Evolutionary conservation across 352 stramenopile genomes (phyloP), one percentile per base, ranked within the genome.

Genomic region (Phytopythium boreale): DNA sequence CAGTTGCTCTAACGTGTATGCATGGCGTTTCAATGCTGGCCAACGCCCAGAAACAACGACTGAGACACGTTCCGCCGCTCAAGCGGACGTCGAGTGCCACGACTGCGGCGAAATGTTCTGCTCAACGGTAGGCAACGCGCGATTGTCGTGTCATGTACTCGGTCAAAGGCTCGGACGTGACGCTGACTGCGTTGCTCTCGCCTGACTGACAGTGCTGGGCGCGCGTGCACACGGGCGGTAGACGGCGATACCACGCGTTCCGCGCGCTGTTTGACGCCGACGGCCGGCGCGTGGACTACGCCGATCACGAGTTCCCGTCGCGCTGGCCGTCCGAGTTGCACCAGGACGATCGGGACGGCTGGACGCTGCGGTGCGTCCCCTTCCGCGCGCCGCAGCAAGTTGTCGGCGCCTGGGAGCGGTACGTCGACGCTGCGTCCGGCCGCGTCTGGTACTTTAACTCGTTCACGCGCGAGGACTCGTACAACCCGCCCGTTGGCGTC

Each of bases 41-140:
- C n/a, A 2, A 34, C 34, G 6, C 8, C n/a, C 20, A 47, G 11
- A 46, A 8, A 4, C 12, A 34, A 39, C 34, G n/a, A n/a, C 29
- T 0, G 31, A 60, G 26, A 29, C 5, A n/a, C 20, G 10, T 15
- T n/a, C 53, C 17, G 20, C 59, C 49, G 68, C 62, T 24, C n/a
- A 64, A 17, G 82, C 82, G 24, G 70, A 77, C 36, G 72, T 96
- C 24, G 94, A 98, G 66, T 98, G 95, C 67, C 75, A 74, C 24
- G 80, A 96, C 61, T 98, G 93, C 60, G 72, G 71, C 26, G 94
- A 98, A 64, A 80, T 91, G 69, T 98, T 90, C 67, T 98, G 93
- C 69, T 76, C 84, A 43, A 67, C 77, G 63, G 86, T 92, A 74
- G 24, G 67, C 49, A 64, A 34, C 29, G 36, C 60, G 14, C 10